Evolutionary conservation across 176 grass and related monocot species (phyloP).

Genomic region (Rhipidocladum racemiflorum): DNA sequence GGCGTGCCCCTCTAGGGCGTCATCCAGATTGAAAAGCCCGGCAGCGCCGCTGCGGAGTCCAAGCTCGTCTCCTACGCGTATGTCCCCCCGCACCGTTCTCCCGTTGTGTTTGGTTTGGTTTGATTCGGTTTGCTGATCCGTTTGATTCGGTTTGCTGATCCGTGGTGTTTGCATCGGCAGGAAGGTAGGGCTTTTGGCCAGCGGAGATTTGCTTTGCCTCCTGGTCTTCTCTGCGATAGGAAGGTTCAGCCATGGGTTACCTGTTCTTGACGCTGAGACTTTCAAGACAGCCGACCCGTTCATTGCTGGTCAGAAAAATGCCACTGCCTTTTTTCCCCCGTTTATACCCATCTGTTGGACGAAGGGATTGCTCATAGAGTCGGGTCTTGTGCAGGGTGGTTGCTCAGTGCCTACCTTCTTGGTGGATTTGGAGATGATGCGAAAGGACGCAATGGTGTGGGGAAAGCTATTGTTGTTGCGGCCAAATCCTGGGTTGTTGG

Average conservation of each 20-base stretch:
- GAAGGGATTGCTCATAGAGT: not conserved
- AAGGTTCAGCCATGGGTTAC: conserved; percentile 85
- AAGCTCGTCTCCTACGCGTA: conserved; percentile 91
- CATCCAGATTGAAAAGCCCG: conserved; percentile 67
- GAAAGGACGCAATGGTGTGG: conserved; percentile 69
- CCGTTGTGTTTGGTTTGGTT: not conserved
- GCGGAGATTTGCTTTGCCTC: conserved; percentile 81
- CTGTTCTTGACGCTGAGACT: conserved; percentile 63
- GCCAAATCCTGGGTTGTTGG: conserved; percentile 78
- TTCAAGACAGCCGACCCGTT: conserved; percentile 80
- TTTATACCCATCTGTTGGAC: no score
- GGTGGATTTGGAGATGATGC: conserved; percentile 84
- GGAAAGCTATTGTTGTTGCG: conserved; percentile 48
- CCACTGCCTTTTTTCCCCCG: not conserved
- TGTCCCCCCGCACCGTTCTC: not conserved
- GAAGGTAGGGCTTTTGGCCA: conserved; percentile 67
- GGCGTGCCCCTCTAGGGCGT: conserved; percentile 75
- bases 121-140: not conserved
- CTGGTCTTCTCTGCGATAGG: conserved; percentile 75
- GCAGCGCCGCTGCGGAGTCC: conserved; percentile 26
- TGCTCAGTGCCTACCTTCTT: conserved; percentile 78
- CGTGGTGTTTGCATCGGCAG: conserved; percentile 31
- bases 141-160: no score
- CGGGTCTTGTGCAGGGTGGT: conserved; percentile 57
- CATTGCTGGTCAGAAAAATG: conserved; percentile 57